Evolutionary conservation across 73 alveolate genomes (phyloP), one percentile per base, ranked within the genome.

Genomic region (Tetrahymena borealis): DNA sequence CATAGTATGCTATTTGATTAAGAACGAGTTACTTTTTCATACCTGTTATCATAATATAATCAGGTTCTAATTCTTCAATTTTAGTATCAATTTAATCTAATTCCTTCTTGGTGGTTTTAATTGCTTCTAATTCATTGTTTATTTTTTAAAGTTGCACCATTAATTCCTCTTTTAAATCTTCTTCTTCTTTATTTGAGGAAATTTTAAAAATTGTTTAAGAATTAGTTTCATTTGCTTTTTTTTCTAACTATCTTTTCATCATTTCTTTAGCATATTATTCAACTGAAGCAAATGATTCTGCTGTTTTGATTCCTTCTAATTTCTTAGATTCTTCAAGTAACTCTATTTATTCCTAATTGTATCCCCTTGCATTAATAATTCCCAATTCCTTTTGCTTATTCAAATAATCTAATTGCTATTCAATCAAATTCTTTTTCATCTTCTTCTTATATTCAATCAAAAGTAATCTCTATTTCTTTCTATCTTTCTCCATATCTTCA

Each of bases 1-100:
- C 94, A 91, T 95, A 95, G 91, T 97, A 97, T 78, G 96, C 94
- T n/a, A 97, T 95, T 91, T 91, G 90, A 38, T 96, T 96, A 36
- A 97, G 85, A 10, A 97, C 97, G 77, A 96, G 77, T 32, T 93
- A 32, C 90, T 97, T 97, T 39, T 95, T 93, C 33, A 91, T 85
- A 0, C 96, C 96, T 39, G 90, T 79, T 32, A 93, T 40, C 40
- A 92, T 16, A 28, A 85, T 78, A 91, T 90, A 94, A 96, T 95
- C 93, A 95, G 96, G 94, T 93, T 96, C 95, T 93, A 90, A 78
- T 20, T 90, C 78, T 60, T 91, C 97, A 37, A 91, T 93, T 38
- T 94, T 91, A 24, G 93, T 41, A 38, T 94, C 94, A 78, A 96
- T 37, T 20, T 93, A 42, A 94, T 93, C 93, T 60, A 93, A 39